Percentiles rank a stretch among this genome's conserved stretches.
These are phyloP conservation scores for Fraxinus quadrangulata DNA, from an alignment of 257 asterid genomes.

Conservation along the genomic window DNA sequence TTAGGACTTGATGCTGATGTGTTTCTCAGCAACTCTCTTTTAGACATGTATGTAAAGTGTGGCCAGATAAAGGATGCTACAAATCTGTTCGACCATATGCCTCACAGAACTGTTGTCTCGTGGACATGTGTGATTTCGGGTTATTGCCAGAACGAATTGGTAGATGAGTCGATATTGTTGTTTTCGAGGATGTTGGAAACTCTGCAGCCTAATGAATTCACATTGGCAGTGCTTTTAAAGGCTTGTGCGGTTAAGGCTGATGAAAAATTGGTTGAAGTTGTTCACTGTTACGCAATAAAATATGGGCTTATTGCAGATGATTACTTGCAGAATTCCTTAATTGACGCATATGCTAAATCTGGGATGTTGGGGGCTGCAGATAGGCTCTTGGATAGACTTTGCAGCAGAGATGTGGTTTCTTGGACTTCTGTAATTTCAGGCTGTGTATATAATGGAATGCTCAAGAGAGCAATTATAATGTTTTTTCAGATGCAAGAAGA, in stretches of 20 bases:
- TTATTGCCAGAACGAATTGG: constrained; percentile 30
- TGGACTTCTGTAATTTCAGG: constrained; percentile 55
- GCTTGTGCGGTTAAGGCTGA: constrained; percentile 42
- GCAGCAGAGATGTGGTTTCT: constrained; percentile 42
- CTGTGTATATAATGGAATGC: constrained; percentile 29
- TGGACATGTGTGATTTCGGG: constrained; percentile 54
- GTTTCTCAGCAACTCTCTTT: constrained; percentile 40
- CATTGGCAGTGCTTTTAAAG: constrained; percentile 42
- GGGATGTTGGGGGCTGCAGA: constrained; percentile 39
- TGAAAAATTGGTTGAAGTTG: constrained; percentile 22
- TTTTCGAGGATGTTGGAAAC: constrained; percentile 39
- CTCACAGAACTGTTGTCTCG: constrained; percentile 49
- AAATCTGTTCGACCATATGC: constrained; percentile 47
- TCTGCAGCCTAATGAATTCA: constrained; percentile 53
- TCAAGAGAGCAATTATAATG: constrained; percentile 30
- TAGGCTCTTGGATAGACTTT: constrained; percentile 26
- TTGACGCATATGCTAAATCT: constrained; percentile 45
- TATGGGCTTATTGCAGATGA: constrained; percentile 28
- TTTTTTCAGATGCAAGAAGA: constrained; percentile 43
- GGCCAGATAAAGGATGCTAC: constrained; percentile 32
- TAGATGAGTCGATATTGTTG: constrained; percentile 28
- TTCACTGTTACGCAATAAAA: constrained; percentile 37
- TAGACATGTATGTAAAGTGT: constrained; percentile 33
- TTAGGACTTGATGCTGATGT: constrained; percentile 38
- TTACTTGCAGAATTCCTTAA: constrained; percentile 40